Percentiles rank a stretch among this genome's conserved stretches.
Conservation (phyloP, 2,329 filamentous ascomycete species). For the Fusarium chlamydosporum region DNA sequence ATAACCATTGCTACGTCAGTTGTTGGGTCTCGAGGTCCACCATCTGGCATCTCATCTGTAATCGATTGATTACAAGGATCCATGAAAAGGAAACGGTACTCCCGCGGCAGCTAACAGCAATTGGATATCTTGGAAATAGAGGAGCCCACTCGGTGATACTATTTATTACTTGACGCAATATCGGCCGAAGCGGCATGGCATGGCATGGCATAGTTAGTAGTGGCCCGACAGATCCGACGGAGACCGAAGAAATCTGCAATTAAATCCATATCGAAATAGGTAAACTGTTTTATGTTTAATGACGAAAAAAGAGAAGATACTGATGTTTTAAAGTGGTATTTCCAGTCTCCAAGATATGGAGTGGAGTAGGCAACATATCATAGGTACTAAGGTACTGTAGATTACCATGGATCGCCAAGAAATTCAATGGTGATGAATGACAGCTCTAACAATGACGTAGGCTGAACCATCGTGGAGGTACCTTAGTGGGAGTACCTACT, state of each 20-base stretch:
- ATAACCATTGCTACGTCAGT: constrained; percentile 3
- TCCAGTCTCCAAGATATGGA: constrained; percentile 10
- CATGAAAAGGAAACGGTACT: constrained; percentile 26
- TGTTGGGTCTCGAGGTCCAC: constrained; percentile 18
- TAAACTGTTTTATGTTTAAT: neutral
- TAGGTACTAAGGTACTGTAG: constrained; percentile 33
- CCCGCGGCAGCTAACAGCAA: constrained; percentile 30
- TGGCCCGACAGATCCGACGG: constrained; percentile 35
- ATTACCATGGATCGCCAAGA: constrained; percentile 41
- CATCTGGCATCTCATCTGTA: constrained; percentile 15
- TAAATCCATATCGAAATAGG: neutral
- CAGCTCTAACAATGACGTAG: constrained; percentile 41
- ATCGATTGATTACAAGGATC: constrained; percentile 27
- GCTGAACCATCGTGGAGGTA: constrained; percentile 15
- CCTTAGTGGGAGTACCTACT: constrained; percentile 14
- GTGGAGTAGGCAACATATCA: constrained; percentile 44
- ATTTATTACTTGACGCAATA: constrained; percentile 28
- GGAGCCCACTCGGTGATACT: constrained; percentile 30
- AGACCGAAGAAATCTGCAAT: neutral
- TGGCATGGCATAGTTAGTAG: constrained; percentile 5
- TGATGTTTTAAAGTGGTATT: constrained; percentile 15
- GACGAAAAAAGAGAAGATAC: constrained; percentile 13
- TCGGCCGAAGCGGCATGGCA: constrained; percentile 8
- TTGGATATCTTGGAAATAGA: constrained; percentile 20
- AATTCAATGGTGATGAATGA: constrained; percentile 25